Base-by-base conservation (phyloP, 2,329 filamentous ascomycete genomes). In the Curvularia eragrostidis region DNA sequence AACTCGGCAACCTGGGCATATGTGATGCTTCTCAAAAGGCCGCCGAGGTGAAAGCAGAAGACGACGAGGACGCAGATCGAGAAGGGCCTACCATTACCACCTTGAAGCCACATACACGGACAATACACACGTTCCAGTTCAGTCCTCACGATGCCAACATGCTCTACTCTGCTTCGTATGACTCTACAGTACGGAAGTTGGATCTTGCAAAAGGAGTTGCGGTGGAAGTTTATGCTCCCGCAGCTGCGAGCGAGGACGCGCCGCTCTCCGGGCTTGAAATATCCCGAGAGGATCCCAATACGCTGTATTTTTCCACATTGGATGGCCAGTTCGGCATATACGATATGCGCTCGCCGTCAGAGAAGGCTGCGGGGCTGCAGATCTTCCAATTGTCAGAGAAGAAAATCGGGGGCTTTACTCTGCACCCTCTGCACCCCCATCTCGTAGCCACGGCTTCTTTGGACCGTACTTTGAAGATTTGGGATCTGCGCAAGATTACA, bases 401-500 rank as follows among this genome's bases (percentile, higher is more conserved):
- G 75, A 99, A 99, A 72, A 97, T 99, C 52, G 95, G 95, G 18
- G 95, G 95, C 0, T 98, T 98, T 76, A 90, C 89, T 0, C 77
- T 97, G 1, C 89, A 96, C 68, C 94, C 95, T 0, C 76, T 88
- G 0, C 85, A 92, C 2, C 88, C 93, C 0, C 91, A 98, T 70
- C 85, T 97, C 3, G 78, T 97, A 0, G 92, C 93, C 0, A 98
- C 95, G 0, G 95, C 93, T 0, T 96, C 91, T 0, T 82, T 99
- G 0, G 95, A 99, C 72, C 86, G 94, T 2, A 96, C 89, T 0
- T 80, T 99, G 68, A 94, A 93, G 69, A 84, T 99, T 2, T 99
- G 95, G 95, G 95, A 99, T 69, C 69, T 97, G 39, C 86, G 95
- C 24, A 94, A 91, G 59, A 89, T 96, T 12, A 84, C 77, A 3